Percentiles rank a stretch among this genome's conserved stretches.
These are phyloP conservation scores for Xylaria sp. DNA, from an alignment of 2,329 filamentous ascomycete genomes.

Conservation along the genomic window DNA sequence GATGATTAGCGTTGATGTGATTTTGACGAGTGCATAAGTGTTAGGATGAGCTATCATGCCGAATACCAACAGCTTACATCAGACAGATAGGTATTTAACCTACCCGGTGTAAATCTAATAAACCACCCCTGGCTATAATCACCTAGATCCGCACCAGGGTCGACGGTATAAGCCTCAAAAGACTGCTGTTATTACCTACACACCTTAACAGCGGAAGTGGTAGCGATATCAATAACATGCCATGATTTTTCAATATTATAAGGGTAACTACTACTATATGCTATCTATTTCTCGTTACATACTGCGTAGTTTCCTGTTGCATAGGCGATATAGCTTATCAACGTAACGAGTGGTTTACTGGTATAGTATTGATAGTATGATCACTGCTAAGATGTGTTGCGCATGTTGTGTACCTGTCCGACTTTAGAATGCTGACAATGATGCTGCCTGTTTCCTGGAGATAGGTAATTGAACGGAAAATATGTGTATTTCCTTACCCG, in stretches of 20 bases:
- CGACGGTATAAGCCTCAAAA: slow-evolving; percentile 2
- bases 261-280: background rate
- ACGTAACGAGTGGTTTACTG: background rate
- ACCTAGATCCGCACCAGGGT: slow-evolving; percentile 4
- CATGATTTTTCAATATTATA: slow-evolving; percentile 3
- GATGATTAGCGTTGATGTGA: slow-evolving; percentile 2
- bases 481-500: background rate
- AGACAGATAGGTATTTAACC: background rate
- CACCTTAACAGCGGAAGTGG: slow-evolving; percentile 3
- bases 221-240: slow-evolving; percentile 10
- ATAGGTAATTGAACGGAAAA: background rate
- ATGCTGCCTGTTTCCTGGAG: background rate
- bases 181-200: background rate
- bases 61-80: slow-evolving; percentile 2
- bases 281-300: background rate
- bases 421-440: background rate
- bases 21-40: background rate
- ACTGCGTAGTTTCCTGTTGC: background rate
- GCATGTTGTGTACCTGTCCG: slow-evolving; percentile 6
- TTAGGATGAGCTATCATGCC: too few relatives aligned
- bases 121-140: slow-evolving; percentile 12
- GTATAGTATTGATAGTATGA: background rate
- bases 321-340: background rate
- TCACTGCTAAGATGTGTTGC: slow-evolving; percentile 14
- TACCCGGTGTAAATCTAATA: background rate